phyloP scores from a whole-genome alignment of 2,329 filamentous ascomycete genomes.

The Oidium heveae region DNA sequence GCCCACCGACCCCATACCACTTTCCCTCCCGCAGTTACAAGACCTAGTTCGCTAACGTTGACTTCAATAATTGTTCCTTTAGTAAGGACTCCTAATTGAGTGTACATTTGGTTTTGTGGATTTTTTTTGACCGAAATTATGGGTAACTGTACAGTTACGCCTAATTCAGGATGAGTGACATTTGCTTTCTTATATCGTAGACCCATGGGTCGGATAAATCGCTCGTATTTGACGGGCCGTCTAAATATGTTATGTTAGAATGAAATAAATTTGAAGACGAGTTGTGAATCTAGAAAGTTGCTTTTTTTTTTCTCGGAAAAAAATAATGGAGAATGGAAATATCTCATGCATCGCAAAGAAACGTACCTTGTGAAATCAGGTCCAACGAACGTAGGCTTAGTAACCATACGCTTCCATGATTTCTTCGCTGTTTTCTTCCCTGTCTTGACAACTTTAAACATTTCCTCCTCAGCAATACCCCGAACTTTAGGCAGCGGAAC shows the following conservation, averaged over 20 bases:
- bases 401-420: constrained; percentile 41
- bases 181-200: constrained; percentile 58
- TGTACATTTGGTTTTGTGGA: constrained; percentile 74
- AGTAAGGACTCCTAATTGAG: constrained; percentile 70
- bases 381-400: constrained; percentile 62
- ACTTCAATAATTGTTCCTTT: constrained; percentile 75
- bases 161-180: constrained; percentile 49
- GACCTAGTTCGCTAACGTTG: constrained; percentile 73
- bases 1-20: constrained; percentile 73
- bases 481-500: constrained; percentile 87
- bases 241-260: constrained; percentile 35
- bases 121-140: constrained; percentile 59
- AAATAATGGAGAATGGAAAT: too few species aligned
- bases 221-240: constrained; percentile 48
- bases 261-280: background rate
- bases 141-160: constrained; percentile 67
- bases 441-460: constrained; percentile 92
- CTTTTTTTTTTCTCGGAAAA: too few species aligned
- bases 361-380: constrained; percentile 31
- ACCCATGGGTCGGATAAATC: constrained; percentile 54
- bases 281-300: too few species aligned
- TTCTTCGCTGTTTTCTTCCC: constrained; percentile 75
- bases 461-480: constrained; percentile 84
- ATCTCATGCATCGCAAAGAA: too few species aligned
- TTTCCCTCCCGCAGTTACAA: constrained; percentile 78